Evolutionary conservation across 2,329 filamentous ascomycete genomes (phyloP).

Genomic region (Clonostachys rosea): DNA sequence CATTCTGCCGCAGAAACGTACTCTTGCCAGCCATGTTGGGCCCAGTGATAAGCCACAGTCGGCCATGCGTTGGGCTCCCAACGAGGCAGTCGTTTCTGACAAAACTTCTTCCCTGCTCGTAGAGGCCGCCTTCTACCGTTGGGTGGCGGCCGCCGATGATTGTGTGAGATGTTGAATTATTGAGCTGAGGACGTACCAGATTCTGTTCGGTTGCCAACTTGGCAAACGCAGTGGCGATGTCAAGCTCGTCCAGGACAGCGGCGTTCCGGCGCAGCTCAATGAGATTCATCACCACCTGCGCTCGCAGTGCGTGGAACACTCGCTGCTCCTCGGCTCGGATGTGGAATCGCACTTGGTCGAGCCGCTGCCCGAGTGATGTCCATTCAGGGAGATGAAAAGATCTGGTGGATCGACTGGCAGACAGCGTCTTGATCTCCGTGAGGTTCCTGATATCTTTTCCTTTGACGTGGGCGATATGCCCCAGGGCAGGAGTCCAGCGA

Average conservation of each 20-base stretch:
- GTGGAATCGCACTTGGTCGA: slow-evolving; percentile 72
- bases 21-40: slow-evolving; percentile 99
- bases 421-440: slow-evolving; percentile 42
- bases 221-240: slow-evolving; percentile 84
- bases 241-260: slow-evolving; percentile 86
- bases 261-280: slow-evolving; percentile 86
- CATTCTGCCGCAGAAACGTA: slow-evolving; percentile 93
- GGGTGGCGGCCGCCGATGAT: slow-evolving; percentile 87
- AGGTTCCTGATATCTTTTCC: slow-evolving; percentile 61
- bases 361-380: slow-evolving; percentile 72
- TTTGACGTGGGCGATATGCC: slow-evolving; percentile 87
- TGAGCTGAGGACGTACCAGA: slow-evolving; percentile 70
- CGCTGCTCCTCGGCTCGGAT: slow-evolving; percentile 82
- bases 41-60: slow-evolving; percentile 65
- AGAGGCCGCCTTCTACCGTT: slow-evolving; percentile 81
- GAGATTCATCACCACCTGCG: slow-evolving; percentile 73
- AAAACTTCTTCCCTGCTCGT: slow-evolving; percentile 75
- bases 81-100: slow-evolving; percentile 83
- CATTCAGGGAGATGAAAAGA: slow-evolving; percentile 83
- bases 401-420: slow-evolving; percentile 76
- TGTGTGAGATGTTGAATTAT: slow-evolving; percentile 59
- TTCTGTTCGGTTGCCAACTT: slow-evolving; percentile 69
- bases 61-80: slow-evolving; percentile 59
- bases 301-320: slow-evolving; percentile 71
- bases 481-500: slow-evolving; percentile 81